A percentile compares a stretch with the other conserved stretches of the same genome.
phyloP scores from a whole-genome alignment of 148 eudicot genomes.

The Amaranthus palmeri region DNA sequence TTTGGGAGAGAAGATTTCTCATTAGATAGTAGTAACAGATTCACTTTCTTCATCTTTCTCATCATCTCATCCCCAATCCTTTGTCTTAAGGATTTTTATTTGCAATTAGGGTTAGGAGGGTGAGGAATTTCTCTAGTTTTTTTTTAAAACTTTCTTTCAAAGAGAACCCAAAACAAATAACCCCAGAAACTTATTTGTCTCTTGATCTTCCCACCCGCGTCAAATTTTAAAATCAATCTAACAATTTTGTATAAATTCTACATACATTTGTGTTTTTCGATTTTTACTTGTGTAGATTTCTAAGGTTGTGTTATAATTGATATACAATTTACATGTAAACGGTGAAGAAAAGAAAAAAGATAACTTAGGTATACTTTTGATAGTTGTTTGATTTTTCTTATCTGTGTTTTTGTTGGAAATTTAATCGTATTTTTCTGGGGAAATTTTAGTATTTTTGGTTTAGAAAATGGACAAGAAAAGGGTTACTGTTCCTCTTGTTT shows the following conservation, averaged over 20 bases:
- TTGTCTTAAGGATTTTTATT: conserved; percentile 6
- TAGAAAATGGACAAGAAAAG: conserved; percentile 63
- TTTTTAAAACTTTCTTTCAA: background rate
- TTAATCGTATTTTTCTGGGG: conserved; percentile 11
- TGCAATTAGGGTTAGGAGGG: conserved; percentile 31
- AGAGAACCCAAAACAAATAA: background rate
- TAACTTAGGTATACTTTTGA: background rate
- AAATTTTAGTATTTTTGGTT: conserved; percentile 8
- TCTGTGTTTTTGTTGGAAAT: conserved; percentile 23
- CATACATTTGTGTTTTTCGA: conserved; percentile 4
- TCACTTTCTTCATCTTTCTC: background rate
- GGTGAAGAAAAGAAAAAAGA: too few species aligned
- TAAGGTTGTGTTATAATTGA: conserved; percentile 20
- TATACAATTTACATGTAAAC: conserved; percentile 7
- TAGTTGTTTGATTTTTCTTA: conserved; percentile 8
- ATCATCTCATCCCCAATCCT: conserved; percentile 3
- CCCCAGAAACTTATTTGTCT: background rate
- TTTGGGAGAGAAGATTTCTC: conserved; percentile 21
- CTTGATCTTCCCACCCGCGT: conserved; percentile 27
- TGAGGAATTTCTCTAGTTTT: conserved; percentile 16
- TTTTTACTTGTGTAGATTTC: conserved; percentile 13
- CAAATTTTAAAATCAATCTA: conserved; percentile 12
- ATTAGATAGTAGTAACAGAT: background rate
- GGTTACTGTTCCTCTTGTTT: conserved; percentile 64
- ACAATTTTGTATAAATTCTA: conserved; percentile 21